Evolutionary conservation across 2,329 filamentous ascomycete species (phyloP).

Genomic region (Botryotinia globosa): DNA sequence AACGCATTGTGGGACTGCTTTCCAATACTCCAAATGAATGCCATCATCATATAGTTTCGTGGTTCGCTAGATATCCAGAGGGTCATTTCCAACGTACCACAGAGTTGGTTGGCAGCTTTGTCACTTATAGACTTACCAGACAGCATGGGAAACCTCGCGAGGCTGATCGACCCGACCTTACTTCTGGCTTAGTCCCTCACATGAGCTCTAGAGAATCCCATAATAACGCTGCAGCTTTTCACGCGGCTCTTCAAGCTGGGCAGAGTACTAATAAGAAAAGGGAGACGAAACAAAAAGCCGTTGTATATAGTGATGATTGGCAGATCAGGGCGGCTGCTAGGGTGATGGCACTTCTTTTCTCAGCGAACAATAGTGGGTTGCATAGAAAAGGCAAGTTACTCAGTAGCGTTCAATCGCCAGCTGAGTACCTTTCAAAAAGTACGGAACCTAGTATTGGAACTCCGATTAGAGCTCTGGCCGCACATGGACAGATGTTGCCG

Average conservation of each 20-base stretch:
- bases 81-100: conserved; percentile 69
- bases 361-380: conserved; percentile 65
- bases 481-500: conserved; percentile 66
- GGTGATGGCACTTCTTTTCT: conserved; percentile 76
- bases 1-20: conserved; percentile 76
- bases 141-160: conserved; percentile 66
- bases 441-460: conserved; percentile 13
- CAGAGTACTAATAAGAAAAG: conserved; percentile 61
- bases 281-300: conserved; percentile 54
- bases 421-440: conserved; percentile 1
- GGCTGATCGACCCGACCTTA: conserved; percentile 54
- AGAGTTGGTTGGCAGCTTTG: conserved; percentile 72
- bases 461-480: conserved; percentile 38
- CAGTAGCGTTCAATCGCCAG: conserved; percentile 36
- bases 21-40: conserved; percentile 73
- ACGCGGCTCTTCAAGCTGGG: conserved; percentile 73
- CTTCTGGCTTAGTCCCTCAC: conserved; percentile 68
- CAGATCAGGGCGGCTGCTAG: conserved; percentile 78
- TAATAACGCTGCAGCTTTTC: conserved; percentile 45
- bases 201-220: conserved; percentile 58
- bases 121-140: conserved; percentile 74
- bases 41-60: conserved; percentile 72
- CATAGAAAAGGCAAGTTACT: conserved; percentile 41
- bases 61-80: conserved; percentile 71
- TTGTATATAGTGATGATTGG: conserved; percentile 80